Conservation (phyloP, 148 eudicot genomes). For the Selenicereus undatus region DNA sequence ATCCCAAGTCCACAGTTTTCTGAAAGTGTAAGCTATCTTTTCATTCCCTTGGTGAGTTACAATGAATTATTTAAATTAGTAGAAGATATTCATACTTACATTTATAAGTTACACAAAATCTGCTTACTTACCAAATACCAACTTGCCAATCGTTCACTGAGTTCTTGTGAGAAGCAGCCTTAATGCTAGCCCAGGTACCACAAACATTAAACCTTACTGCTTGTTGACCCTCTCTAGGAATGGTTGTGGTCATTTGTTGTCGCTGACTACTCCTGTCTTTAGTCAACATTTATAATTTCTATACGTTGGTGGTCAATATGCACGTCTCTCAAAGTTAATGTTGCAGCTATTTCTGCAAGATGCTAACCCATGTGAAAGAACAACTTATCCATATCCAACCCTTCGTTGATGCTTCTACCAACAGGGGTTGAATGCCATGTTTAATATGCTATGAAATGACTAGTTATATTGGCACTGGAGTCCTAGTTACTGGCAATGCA, state of each 20-base stretch:
- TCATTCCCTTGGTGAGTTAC: constrained; percentile 6
- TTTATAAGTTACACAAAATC: not conserved
- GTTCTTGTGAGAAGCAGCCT: not conserved
- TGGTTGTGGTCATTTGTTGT: not conserved
- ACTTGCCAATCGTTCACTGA: not conserved
- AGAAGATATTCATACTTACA: not conserved
- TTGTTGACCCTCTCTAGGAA: not conserved
- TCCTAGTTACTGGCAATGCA: not conserved
- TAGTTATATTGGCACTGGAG: not conserved
- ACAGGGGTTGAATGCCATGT: not conserved
- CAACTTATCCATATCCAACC: not conserved
- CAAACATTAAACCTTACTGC: not conserved
- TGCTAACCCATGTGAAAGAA: not conserved
- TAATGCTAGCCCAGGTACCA: not conserved
- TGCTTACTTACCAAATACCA: not conserved
- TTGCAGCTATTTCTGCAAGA: not conserved
- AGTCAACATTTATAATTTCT: not conserved
- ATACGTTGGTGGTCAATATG: not conserved
- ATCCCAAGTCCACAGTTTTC: constrained; percentile 95
- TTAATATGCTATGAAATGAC: not conserved
- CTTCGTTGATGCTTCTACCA: not conserved
- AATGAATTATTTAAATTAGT: not conserved
- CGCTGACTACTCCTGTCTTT: not conserved
- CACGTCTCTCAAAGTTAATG: not conserved
- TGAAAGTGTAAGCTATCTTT: constrained; percentile 78